Conservation (phyloP, 116 monocot genomes). For the Phalaenopsis hybrid region DNA sequence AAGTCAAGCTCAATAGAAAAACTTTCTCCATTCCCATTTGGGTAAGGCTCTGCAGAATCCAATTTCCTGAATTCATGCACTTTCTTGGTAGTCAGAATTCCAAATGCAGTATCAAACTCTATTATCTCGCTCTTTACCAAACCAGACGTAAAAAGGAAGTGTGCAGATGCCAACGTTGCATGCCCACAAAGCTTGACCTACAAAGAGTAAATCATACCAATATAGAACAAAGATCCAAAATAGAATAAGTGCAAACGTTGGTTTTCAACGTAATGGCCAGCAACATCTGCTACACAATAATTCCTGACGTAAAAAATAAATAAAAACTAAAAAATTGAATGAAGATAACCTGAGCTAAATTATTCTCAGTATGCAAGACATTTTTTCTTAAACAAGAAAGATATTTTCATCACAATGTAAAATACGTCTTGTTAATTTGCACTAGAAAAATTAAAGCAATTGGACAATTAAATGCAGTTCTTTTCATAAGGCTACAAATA, state of each 20-base stretch:
- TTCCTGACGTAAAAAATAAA: background rate
- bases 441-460: background rate
- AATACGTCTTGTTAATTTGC: background rate
- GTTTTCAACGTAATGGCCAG: background rate
- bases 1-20: conserved; percentile 79
- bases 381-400: background rate
- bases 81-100: conserved; percentile 63
- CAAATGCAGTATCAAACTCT: conserved; percentile 62
- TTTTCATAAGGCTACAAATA: background rate
- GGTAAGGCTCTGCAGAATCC: background rate
- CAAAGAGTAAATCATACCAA: conserved; percentile 11
- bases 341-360: background rate
- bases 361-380: background rate
- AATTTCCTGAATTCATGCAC: conserved; percentile 7
- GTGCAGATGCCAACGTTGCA: conserved; percentile 76
- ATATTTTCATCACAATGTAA: background rate
- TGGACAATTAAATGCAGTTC: background rate
- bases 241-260: background rate
- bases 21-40: conserved; percentile 7
- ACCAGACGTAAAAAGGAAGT: conserved; percentile 57
- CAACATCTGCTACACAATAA: background rate
- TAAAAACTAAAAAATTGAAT: background rate
- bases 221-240: conserved; percentile 17
- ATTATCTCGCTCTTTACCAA: conserved; percentile 30
- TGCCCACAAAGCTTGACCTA: conserved; percentile 83